Percentiles rank a stretch among this genome's conserved stretches.
Evolutionary conservation across 139 green algal genomes (phyloP).

Genomic region (Microglena sp.): DNA sequence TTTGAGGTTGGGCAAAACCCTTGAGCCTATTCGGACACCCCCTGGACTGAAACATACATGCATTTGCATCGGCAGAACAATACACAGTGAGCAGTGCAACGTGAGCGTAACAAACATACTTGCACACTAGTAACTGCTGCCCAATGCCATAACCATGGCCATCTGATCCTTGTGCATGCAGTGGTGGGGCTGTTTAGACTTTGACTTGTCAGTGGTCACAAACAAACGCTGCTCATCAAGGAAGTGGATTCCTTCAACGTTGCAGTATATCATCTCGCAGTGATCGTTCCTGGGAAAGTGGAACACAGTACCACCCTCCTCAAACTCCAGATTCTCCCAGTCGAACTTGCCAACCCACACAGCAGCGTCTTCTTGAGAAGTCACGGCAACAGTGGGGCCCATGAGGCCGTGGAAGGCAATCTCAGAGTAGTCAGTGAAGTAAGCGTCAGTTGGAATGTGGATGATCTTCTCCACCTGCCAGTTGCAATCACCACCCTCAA

Average conservation of each 20-base stretch:
- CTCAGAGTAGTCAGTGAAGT: slow-evolving; percentile 25
- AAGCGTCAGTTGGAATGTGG: slow-evolving; percentile 17
- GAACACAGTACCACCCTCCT: slow-evolving; percentile 11
- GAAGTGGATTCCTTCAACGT: slow-evolving; percentile 22
- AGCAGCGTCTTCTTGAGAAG: slow-evolving; percentile 29
- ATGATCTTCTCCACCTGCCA: slow-evolving; percentile 25
- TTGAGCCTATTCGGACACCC: too few species aligned
- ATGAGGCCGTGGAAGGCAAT: slow-evolving; percentile 18
- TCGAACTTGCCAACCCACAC: slow-evolving; percentile 35
- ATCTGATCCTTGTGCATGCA: slow-evolving; percentile 34
- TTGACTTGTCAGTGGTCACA: slow-evolving; percentile 27
- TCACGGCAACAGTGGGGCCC: slow-evolving; percentile 16
- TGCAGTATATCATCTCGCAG: slow-evolving; percentile 31
- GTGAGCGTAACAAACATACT: too few species aligned
- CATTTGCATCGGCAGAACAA: too few species aligned
- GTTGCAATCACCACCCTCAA: slow-evolving; percentile 1
- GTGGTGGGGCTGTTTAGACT: slow-evolving; percentile 22
- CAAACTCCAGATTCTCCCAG: slow-evolving; percentile 29
- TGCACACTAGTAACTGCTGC: too few species aligned
- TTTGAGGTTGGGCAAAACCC: too few species aligned
- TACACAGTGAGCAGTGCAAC: too few species aligned
- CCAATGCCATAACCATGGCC: slow-evolving; percentile 26
- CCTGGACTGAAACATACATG: too few species aligned
- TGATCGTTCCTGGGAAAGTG: slow-evolving; percentile 28
- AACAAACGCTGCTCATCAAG: slow-evolving; percentile 23